These are phyloP conservation scores for Dryas drummondii DNA, from an alignment of 306 rosid genomes.

Conservation along the genomic window DNA sequence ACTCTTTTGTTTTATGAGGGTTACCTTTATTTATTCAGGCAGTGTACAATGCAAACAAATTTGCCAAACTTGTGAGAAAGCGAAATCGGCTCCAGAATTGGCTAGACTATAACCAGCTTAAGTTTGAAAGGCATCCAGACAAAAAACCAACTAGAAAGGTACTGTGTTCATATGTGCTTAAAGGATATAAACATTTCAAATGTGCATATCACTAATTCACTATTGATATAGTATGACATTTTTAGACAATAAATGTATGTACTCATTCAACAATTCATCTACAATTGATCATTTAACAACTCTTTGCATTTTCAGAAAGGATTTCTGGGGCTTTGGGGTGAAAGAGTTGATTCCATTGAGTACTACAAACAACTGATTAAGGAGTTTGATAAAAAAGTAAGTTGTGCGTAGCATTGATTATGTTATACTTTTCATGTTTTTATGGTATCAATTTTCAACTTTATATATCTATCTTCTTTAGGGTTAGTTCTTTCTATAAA, in stretches of 20 bases:
- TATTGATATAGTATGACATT: not conserved
- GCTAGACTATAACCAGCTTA: constrained; percentile 86
- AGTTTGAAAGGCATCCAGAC: constrained; percentile 81
- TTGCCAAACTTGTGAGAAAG: constrained; percentile 62
- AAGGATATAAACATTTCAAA: not conserved
- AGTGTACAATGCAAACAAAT: constrained; percentile 85
- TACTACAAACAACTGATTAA: constrained; percentile 61
- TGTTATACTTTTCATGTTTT: not conserved
- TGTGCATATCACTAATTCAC: not conserved
- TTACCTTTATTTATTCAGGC: constrained; percentile 56
- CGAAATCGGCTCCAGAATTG: constrained; percentile 84
- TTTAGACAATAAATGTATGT: not conserved
- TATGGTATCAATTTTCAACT: constrained; percentile 1
- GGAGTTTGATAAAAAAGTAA: constrained; percentile 69
- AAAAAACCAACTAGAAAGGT: constrained; percentile 72
- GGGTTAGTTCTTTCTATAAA: not conserved
- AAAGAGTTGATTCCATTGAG: constrained; percentile 76
- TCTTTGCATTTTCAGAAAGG: constrained; percentile 52
- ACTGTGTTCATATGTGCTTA: constrained; percentile 23
- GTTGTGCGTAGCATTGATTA: constrained; percentile 18
- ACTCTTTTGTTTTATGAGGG: constrained; percentile 14
- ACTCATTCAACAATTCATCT: not conserved
- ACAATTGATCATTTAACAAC: constrained; percentile 19
- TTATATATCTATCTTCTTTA: not conserved
- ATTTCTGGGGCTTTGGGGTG: constrained; percentile 64